Evolutionary conservation across 352 stramenopile genomes (phyloP).

Genomic region (Blastocystis sp.): DNA sequence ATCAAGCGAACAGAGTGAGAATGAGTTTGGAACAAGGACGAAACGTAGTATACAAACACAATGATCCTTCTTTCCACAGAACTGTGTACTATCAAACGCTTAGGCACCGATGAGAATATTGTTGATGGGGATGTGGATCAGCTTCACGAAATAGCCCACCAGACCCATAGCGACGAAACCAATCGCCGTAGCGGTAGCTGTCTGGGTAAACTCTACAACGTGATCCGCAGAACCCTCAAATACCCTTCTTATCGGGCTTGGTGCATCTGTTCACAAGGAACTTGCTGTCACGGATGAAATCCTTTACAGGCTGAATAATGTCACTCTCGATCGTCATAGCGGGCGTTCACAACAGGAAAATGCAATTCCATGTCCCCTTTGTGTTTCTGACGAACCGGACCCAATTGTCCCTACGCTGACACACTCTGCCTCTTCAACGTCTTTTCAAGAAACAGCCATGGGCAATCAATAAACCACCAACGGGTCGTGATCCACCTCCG

Average conservation of each 20-base stretch:
- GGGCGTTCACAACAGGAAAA: too few species aligned
- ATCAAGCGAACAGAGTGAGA: too few species aligned
- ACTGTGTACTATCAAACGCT: not conserved
- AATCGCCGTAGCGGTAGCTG: constrained; percentile 87
- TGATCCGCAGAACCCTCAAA: not conserved
- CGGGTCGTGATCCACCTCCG: constrained; percentile 68
- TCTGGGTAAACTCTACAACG: constrained; percentile 83
- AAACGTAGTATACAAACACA: too few species aligned
- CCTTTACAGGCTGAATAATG: constrained; percentile 75
- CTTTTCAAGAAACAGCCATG: not conserved
- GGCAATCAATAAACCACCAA: constrained; percentile 40
- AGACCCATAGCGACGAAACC: constrained; percentile 99
- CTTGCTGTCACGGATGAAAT: constrained; percentile 93
- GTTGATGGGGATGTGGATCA: constrained; percentile 99
- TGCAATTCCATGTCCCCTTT: too few species aligned
- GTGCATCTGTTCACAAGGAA: constrained; percentile 98
- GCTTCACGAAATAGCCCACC: constrained; percentile 99
- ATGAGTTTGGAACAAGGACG: too few species aligned
- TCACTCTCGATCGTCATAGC: constrained; percentile 30
- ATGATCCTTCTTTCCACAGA: too few species aligned
- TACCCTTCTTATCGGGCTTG: constrained; percentile 95
- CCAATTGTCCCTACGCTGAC: too few species aligned
- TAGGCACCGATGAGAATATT: constrained; percentile 93
- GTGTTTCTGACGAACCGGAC: too few species aligned
- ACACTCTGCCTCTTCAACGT: too few species aligned